A percentile compares a stretch with the other conserved stretches of the same genome.
Conservation (phyloP, 768 basidiomycete species). For the Ephemerocybe angulata region DNA sequence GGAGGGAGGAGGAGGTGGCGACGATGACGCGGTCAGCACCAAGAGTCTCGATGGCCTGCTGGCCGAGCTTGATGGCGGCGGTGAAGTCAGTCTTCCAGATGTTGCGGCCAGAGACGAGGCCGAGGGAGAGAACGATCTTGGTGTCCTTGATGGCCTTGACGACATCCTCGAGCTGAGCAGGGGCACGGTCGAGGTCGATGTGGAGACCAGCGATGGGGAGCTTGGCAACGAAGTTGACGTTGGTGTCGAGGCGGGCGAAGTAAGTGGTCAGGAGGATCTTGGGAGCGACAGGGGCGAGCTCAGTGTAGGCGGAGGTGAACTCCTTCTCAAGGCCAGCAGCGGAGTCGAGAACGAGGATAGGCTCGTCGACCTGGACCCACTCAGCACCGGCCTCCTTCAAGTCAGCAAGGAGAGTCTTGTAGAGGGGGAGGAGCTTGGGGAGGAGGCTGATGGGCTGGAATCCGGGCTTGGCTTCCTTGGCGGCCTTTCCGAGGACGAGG, state of each 20-base stretch:
- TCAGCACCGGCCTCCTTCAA: constrained; percentile 92
- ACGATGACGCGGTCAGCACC: constrained; percentile 87
- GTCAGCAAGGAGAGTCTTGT: constrained; percentile 84
- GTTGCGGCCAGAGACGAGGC: constrained; percentile 96
- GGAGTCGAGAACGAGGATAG: constrained; percentile 88
- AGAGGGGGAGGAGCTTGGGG: constrained; percentile 84
- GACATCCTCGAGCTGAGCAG: constrained; percentile 81
- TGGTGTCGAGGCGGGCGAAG: constrained; percentile 93
- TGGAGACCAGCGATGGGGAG: constrained; percentile 93
- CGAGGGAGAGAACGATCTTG: constrained; percentile 80
- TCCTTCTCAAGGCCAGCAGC: constrained; percentile 75
- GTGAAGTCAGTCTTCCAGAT: constrained; percentile 98
- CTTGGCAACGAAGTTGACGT: constrained; percentile 83
- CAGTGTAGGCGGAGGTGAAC: constrained; percentile 75
- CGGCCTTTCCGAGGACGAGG: constrained; percentile 88
- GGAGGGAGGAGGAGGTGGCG: constrained; percentile 94
- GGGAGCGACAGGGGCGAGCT: constrained; percentile 78
- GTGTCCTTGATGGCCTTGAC: constrained; percentile 82
- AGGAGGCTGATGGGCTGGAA: constrained; percentile 93
- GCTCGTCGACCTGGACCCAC: constrained; percentile 97
- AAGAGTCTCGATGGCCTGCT: constrained; percentile 80
- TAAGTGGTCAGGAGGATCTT: constrained; percentile 95
- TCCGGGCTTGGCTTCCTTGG: constrained; percentile 74
- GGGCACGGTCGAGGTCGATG: constrained; percentile 94
- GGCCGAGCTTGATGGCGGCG: constrained; percentile 74